phyloP scores from a whole-genome alignment of 2,329 filamentous ascomycete species.

The Ophiostoma himal-ulmi region DNA sequence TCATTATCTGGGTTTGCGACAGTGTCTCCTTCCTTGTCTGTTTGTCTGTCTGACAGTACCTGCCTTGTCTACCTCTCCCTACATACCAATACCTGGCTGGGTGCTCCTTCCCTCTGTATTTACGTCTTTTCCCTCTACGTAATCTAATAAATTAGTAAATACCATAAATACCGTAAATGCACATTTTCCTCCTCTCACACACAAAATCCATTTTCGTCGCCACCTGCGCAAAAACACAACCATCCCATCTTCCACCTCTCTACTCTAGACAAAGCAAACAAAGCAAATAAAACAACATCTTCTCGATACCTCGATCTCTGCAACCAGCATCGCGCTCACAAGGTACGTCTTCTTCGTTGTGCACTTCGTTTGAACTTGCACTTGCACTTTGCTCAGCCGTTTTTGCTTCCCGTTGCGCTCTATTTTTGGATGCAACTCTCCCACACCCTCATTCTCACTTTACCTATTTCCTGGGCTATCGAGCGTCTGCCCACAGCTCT shows the following conservation, averaged over 20 bases:
- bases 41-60: too few relatives aligned
- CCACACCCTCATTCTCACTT: neutral
- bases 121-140: neutral
- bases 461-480: neutral
- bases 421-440: neutral
- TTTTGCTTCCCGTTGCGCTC: neutral
- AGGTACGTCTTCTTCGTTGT: conserved; percentile 7
- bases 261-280: neutral
- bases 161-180: neutral
- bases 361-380: neutral
- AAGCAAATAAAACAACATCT: neutral
- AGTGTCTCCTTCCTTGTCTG: neutral
- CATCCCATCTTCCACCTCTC: neutral
- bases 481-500: neutral
- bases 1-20: neutral
- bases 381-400: neutral
- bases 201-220: conserved; percentile 15
- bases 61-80: neutral
- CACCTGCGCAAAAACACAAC: conserved; percentile 4
- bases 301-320: neutral
- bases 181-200: conserved; percentile 6
- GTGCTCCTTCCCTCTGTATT: neutral
- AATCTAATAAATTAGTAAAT: neutral
- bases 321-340: neutral
- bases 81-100: conserved; percentile 12